Evolutionary conservation across 1,284 basidiomycete genomes (phyloP), one percentile per base, ranked within the genome.

Genomic region (Malassezia restricta): DNA sequence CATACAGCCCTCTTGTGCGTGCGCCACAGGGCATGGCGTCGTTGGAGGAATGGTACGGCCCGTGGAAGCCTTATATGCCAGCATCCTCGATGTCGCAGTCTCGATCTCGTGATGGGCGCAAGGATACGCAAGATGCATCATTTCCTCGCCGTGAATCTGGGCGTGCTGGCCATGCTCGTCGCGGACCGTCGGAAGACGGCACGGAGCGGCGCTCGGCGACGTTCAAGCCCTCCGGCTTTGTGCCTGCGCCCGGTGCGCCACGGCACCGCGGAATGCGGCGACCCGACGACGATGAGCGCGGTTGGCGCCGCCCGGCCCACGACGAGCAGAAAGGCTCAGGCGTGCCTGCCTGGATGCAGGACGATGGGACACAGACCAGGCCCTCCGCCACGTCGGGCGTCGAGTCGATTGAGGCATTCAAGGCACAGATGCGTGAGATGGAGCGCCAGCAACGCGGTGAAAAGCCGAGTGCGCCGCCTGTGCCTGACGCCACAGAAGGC

Each of bases 321-420:
- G 40, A 43, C 20, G 49, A n/a, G 6, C 14, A 41, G 9, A 35
- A 32, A 35, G 17, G 17, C 17, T 11, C 8, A 9, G 76, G 86
- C 83, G 85, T 87, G 66, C 87, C 86, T 17, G 86, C 86, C 14
- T 89, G 86, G 86, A 87, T 89, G 85, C 85, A 86, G 59, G 82
- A 85, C n/a, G 86, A 87, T 24, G 20, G 20, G 65, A 82, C 84
- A 14, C 54, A 60, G 28, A 30, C 40, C 4, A n/a, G 29, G 32
- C 30, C 31, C 8, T 12, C 45, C 5, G 40, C 32, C 8, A 54
- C 47, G 9, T 54, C 58, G n/a, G 56, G 61, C 12, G 47, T 64
- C 27, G 86, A 90, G 71, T 82, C 84, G 46, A 87, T 90, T 45
- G 87, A 90, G 67, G 86, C 83, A 2, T 90, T 87, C 81, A 90